Evolutionary conservation across 2,329 filamentous ascomycete species (phyloP), one percentile per base, ranked within the genome.

Genomic region (Aspergillus proliferans): DNA sequence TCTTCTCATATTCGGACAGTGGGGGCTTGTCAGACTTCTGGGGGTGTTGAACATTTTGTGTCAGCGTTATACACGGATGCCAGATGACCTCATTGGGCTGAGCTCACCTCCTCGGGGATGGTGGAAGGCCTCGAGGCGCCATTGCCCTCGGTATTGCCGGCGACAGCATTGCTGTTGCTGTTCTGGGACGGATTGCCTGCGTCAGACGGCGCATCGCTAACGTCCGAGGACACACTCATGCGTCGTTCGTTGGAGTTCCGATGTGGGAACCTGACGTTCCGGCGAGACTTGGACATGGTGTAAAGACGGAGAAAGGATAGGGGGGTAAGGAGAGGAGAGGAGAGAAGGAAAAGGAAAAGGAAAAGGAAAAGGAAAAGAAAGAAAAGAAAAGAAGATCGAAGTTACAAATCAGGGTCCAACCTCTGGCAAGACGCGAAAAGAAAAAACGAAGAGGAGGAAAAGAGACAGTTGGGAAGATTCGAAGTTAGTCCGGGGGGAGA

Each of bases 1-100:
- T 98, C 82, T 97, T 97, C 68, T 97, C 90, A 70, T 94, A 96
- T 54, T 96, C 93, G 59, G 82, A 80, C 51, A 74, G 68, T 48
- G 66, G 65, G 46, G 69, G 65, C 43, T 62, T 58, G 46, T 74
- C 68, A 45, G 68, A 53, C 60, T 54, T 49, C 50, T 46, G 50
- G 7, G 48, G 48, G 39, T 6, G 30, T 9, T 10, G 34, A 49
- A 38, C 52, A 33, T 55, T 47, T 38, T 26, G 9, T 36, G 22
- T 4, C 18, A 22, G 33, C 24, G 26, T 10, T 24, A 40, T 30
- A 60, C 54, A 45, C 26, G 38, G 15, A 19, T 10, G 34, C 14
- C 14, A 36, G 15, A 40, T 40, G 38, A 40, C 38, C 38, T 40
- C 38, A 40, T 40, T 40, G 18, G 38, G 38, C 15, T 40, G 10